Conservation (phyloP, 768 basidiomycete genomes). For the Tricholoma matsutake region DNA sequence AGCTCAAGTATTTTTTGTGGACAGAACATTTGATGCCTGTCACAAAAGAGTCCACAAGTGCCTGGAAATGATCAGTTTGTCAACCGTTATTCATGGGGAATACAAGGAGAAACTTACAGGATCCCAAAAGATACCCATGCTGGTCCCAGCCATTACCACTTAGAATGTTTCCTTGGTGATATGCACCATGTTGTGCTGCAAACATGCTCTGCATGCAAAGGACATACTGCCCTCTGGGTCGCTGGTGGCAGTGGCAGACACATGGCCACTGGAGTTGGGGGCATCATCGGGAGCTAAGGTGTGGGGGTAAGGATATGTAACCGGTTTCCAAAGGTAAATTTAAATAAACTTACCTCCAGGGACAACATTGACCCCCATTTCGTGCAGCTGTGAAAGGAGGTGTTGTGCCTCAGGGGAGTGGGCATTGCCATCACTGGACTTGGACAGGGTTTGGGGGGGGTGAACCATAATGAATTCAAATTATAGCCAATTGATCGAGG, state of each 20-base stretch:
- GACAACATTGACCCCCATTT: neutral
- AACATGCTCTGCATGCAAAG: neutral
- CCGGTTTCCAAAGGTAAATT: neutral
- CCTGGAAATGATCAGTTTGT: neutral
- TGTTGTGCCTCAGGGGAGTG: neutral
- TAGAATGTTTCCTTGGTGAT: neutral
- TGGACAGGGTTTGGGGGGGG: neutral
- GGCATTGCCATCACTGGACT: neutral
- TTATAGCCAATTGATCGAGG: neutral
- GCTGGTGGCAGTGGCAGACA: neutral
- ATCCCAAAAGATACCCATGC: neutral
- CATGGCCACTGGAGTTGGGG: neutral
- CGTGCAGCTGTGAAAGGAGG: neutral
- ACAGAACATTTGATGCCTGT: neutral
- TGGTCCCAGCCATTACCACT: neutral
- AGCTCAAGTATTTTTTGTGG: neutral
- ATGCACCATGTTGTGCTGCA: neutral
- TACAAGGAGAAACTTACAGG: neutral
- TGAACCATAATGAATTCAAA: neutral
- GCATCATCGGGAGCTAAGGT: neutral
- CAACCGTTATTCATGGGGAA: neutral
- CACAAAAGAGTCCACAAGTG: neutral
- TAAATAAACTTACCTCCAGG: neutral
- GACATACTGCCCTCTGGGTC: neutral
- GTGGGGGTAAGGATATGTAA: neutral